These are phyloP conservation scores for Fusarium secorum DNA, from an alignment of 2,329 filamentous ascomycete species.

Conservation along the genomic window DNA sequence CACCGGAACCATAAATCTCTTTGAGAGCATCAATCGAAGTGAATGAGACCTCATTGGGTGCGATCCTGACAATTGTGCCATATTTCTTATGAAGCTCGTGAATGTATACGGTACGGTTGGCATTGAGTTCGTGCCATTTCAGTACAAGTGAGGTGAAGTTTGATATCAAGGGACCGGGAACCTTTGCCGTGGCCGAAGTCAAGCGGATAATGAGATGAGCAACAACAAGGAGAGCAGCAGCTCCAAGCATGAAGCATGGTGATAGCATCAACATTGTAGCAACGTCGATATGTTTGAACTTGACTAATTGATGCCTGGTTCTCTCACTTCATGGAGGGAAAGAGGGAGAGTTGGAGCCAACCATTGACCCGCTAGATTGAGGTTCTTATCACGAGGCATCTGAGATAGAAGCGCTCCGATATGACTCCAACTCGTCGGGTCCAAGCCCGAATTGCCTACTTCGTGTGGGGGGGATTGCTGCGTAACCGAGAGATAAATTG, in stretches of 20 bases:
- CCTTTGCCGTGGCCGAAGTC: slow-evolving; percentile 46
- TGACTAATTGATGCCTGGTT: neutral
- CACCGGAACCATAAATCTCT: slow-evolving; percentile 68
- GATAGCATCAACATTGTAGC: slow-evolving; percentile 42
- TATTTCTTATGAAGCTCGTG: slow-evolving; percentile 63
- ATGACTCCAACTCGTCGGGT: slow-evolving; percentile 15
- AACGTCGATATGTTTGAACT: neutral
- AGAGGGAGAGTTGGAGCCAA: neutral
- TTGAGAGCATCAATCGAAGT: slow-evolving; percentile 64
- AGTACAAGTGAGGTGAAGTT: slow-evolving; percentile 60
- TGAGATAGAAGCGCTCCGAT: slow-evolving; percentile 11
- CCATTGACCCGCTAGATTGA: neutral
- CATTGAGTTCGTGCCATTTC: slow-evolving; percentile 65
- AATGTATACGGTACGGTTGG: slow-evolving; percentile 61
- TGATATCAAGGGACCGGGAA: slow-evolving; percentile 60
- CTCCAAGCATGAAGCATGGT: slow-evolving; percentile 38
- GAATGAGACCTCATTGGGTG: slow-evolving; percentile 67
- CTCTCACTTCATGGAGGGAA: neutral
- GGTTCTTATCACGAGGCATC: slow-evolving; percentile 32
- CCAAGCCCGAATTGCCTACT: slow-evolving; percentile 17
- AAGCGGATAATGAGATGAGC: slow-evolving; percentile 41
- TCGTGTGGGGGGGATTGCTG: slow-evolving; percentile 19
- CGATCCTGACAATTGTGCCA: slow-evolving; percentile 65
- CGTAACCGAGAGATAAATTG: slow-evolving; percentile 6
- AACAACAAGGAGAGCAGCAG: slow-evolving; percentile 36